Evolutionary conservation across 805 yeast species (phyloP).

Genomic region (Cyberlindnera mycetangii): DNA sequence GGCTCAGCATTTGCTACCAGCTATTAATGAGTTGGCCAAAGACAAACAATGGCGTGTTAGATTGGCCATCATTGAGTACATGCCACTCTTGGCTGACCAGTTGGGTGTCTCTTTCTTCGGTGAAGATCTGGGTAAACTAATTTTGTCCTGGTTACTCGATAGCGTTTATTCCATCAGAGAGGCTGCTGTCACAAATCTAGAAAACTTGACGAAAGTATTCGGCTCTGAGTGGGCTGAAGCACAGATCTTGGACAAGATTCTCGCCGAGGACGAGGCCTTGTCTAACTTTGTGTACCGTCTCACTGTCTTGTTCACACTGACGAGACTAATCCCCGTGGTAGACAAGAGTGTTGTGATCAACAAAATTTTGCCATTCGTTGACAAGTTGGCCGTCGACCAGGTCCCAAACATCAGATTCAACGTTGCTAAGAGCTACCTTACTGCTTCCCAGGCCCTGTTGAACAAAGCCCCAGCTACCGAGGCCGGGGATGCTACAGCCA

Average conservation of each 20-base stretch:
- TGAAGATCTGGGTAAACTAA: slow-evolving; percentile 83
- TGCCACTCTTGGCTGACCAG: slow-evolving; percentile 91
- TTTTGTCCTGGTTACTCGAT: slow-evolving; percentile 99
- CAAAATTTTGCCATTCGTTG: slow-evolving; percentile 77
- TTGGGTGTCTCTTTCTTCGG: slow-evolving; percentile 92
- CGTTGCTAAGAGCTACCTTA: slow-evolving; percentile 79
- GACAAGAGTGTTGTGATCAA: slow-evolving; percentile 51
- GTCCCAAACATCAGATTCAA: slow-evolving; percentile 96
- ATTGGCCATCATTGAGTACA: slow-evolving; percentile 93
- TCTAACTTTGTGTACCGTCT: slow-evolving; percentile 86
- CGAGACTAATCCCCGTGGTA: slow-evolving; percentile 76
- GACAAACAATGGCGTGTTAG: slow-evolving; percentile 98
- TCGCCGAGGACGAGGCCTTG: slow-evolving; percentile 40
- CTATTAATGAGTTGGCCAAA: slow-evolving; percentile 92
- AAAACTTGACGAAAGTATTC: slow-evolving; percentile 76
- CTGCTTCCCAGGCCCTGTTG: slow-evolving; percentile 52
- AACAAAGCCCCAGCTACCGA: slow-evolving; percentile 19
- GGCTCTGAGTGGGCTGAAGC: slow-evolving; percentile 92
- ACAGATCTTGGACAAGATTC: slow-evolving; percentile 75
- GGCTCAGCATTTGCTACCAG: slow-evolving; percentile 87
- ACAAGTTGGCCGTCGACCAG: slow-evolving; percentile 66
- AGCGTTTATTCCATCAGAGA: slow-evolving; percentile 94
- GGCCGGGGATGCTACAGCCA: slow-evolving; percentile 23
- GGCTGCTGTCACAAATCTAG: slow-evolving; percentile 87
- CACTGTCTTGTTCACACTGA: slow-evolving; percentile 84